A percentile compares a stretch with the other conserved stretches of the same genome.
Conservation (phyloP, 768 basidiomycete species). For the Sarcodon aspratus region DNA sequence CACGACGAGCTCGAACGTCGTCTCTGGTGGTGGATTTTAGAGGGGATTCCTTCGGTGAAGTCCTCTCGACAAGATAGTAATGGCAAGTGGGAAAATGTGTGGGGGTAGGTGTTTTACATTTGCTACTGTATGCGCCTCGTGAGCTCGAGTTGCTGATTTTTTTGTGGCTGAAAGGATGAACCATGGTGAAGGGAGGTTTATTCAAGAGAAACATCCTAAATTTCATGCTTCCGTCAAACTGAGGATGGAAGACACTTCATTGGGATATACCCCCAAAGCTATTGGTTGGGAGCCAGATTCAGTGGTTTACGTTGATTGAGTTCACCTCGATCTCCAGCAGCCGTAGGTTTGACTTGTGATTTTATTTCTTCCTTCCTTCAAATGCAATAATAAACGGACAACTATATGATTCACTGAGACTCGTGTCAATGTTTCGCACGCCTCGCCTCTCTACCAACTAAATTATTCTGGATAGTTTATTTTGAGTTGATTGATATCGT, state of each 20-base stretch:
- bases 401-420: too few relatives aligned
- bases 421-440: too few relatives aligned
- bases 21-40: constrained; percentile 60
- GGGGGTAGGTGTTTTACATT: constrained; percentile 32
- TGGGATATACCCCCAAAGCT: background rate
- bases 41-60: constrained; percentile 49
- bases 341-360: too few relatives aligned
- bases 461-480: too few relatives aligned
- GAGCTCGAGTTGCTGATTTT: background rate
- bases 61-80: constrained; percentile 47
- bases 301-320: background rate
- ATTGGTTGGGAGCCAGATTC: background rate
- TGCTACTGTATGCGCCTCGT: background rate
- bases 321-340: too few relatives aligned
- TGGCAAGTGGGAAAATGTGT: constrained; percentile 41
- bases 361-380: too few relatives aligned
- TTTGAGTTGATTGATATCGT: too few relatives aligned
- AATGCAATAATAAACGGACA: too few relatives aligned
- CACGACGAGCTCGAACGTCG: constrained; percentile 37
- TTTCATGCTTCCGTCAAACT: background rate
- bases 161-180: background rate
- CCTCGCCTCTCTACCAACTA: too few relatives aligned
- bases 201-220: background rate
- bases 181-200: background rate
- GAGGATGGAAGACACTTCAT: background rate